Conservation (phyloP, 2,329 filamentous ascomycete species). For the Beauveria sp. region DNA sequence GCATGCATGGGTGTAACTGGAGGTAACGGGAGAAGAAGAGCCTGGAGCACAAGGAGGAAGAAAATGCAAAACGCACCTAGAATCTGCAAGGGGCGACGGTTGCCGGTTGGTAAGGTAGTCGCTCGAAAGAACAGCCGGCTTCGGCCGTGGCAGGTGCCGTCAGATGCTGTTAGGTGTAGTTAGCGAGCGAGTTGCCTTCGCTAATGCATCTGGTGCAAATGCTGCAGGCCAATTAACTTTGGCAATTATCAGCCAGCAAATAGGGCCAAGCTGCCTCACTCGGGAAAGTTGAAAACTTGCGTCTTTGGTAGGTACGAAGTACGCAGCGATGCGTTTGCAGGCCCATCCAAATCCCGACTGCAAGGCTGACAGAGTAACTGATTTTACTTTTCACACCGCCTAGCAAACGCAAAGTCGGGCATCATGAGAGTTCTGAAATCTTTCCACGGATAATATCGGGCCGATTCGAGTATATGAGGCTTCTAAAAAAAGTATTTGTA, state of each 20-base stretch:
- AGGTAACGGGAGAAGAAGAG: slow-evolving; percentile 9
- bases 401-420: not conserved
- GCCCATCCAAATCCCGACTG: not conserved
- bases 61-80: not conserved
- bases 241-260: not conserved
- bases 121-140: slow-evolving; percentile 8
- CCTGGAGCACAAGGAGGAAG: not conserved
- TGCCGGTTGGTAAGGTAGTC: not conserved
- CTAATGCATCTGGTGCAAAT: not conserved
- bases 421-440: not conserved
- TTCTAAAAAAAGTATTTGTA: slow-evolving; percentile 6
- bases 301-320: too few relatives aligned
- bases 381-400: not conserved
- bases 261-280: not conserved
- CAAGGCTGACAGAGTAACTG: too few relatives aligned
- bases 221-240: not conserved
- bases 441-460: not conserved
- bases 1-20: slow-evolving; percentile 6
- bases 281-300: not conserved
- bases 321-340: not conserved
- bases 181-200: slow-evolving; percentile 8
- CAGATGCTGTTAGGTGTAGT: slow-evolving; percentile 5
- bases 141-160: slow-evolving; percentile 5
- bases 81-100: slow-evolving; percentile 1
- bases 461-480: not conserved